Conservation (phyloP, 495 filamentous ascomycete genomes). For the Platismatia glauca region DNA sequence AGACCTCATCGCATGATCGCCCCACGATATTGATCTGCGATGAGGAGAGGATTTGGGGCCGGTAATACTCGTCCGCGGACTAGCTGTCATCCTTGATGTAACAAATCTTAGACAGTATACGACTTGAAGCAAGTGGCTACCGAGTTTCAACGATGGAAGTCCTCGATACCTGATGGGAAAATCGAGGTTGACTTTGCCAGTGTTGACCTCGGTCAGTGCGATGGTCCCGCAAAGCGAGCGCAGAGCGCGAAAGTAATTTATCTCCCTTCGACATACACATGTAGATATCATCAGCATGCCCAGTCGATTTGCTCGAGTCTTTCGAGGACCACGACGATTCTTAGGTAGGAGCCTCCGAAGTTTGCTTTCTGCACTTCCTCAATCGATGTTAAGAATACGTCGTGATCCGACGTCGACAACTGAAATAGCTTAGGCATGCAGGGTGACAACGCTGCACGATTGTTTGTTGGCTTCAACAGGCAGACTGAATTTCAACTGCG, state of each 20-base stretch:
- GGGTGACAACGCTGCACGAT: too few species aligned
- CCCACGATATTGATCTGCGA: too few species aligned
- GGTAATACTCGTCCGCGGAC: not conserved
- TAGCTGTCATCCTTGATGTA: not conserved
- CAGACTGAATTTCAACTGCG: too few species aligned
- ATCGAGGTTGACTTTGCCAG: not conserved
- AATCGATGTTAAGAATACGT: too few species aligned
- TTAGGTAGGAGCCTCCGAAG: not conserved
- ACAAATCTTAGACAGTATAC: not conserved
- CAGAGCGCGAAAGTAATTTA: not conserved
- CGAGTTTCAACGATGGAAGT: not conserved
- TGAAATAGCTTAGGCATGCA: too few species aligned
- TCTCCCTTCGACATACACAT: too few species aligned
- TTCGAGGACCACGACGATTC: not conserved
- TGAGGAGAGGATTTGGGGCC: not conserved
- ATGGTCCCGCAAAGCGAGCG: not conserved
- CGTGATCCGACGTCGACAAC: too few species aligned
- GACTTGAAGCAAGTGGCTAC: not conserved
- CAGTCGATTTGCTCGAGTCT: not conserved
- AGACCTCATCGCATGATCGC: too few species aligned
- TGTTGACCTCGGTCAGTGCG: not conserved
- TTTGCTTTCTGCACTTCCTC: too few species aligned
- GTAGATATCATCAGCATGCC: not conserved
- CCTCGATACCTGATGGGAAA: not conserved
- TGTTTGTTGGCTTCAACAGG: too few species aligned